These are phyloP conservation scores for Globisporangium cystogenes DNA, from an alignment of 352 stramenopile genomes.

Conservation along the genomic window DNA sequence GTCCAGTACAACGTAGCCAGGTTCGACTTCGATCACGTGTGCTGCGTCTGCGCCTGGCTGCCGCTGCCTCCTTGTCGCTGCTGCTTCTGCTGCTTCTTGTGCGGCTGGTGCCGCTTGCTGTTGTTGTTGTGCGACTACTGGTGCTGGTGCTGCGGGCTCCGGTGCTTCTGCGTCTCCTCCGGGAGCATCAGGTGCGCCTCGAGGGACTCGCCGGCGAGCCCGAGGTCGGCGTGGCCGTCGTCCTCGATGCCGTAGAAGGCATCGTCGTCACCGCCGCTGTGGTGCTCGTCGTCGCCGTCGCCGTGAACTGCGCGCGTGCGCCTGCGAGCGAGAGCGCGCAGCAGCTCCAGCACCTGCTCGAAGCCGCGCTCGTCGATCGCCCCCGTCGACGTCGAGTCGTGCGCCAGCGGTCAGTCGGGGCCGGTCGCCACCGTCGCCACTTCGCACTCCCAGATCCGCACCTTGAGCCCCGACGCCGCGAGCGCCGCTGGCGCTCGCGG, in stretches of 20 bases:
- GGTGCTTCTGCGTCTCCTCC: slow-evolving; percentile 16
- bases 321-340: slow-evolving; percentile 40
- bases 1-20: no score
- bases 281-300: slow-evolving; percentile 59
- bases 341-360: slow-evolving; percentile 27
- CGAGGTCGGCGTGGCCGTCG: background rate
- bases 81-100: background rate
- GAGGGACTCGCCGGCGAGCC: slow-evolving; percentile 8
- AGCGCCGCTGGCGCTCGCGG: no score
- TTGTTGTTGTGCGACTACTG: no score
- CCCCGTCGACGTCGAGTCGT: slow-evolving; percentile 31
- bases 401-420: background rate
- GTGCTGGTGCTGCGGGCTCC: slow-evolving; percentile 15
- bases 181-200: slow-evolving; percentile 52
- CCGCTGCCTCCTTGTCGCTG: background rate
- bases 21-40: background rate
- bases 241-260: background rate
- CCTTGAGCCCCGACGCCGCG: slow-evolving; percentile 48
- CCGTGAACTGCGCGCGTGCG: slow-evolving; percentile 74
- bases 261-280: no score
- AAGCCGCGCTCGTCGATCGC: slow-evolving; percentile 43
- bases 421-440: slow-evolving; percentile 11
- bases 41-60: background rate
- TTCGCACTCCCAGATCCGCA: slow-evolving; percentile 2
- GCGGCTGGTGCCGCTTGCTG: background rate